These are phyloP conservation scores for Ascochyta lentis DNA, from an alignment of 2,329 filamentous ascomycete species.

Conservation along the genomic window DNA sequence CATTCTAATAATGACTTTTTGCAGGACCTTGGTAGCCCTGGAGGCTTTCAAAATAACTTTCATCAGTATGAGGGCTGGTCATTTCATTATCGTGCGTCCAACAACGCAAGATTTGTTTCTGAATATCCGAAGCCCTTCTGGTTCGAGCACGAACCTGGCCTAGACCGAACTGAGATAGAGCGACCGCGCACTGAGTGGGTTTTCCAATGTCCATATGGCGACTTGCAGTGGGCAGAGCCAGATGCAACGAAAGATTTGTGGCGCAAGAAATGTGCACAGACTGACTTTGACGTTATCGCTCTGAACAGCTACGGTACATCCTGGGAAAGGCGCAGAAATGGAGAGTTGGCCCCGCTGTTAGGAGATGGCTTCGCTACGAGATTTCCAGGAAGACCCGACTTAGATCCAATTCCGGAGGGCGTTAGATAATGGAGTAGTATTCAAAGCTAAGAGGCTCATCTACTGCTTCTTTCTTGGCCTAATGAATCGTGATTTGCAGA, in stretches of 20 bases:
- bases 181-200: conserved; percentile 1
- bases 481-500: too few species aligned
- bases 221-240: background rate
- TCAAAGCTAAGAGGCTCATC: background rate
- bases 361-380: background rate
- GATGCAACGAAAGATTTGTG: background rate
- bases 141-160: conserved; percentile 1
- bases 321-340: background rate
- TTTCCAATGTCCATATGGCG: background rate
- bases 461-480: too few species aligned
- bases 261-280: background rate
- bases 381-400: background rate
- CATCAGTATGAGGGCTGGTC: conserved; percentile 1
- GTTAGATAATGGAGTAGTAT: background rate
- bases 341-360: background rate
- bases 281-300: background rate
- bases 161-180: conserved; percentile 1
- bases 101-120: background rate
- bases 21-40: background rate
- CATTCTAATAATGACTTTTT: background rate
- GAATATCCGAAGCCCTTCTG: background rate
- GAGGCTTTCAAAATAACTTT: background rate
- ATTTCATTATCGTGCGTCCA: background rate
- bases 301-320: background rate
- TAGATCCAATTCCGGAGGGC: background rate